phyloP scores from a whole-genome alignment of 2,329 filamentous ascomycete species.

The Coniochaeta sp. region DNA sequence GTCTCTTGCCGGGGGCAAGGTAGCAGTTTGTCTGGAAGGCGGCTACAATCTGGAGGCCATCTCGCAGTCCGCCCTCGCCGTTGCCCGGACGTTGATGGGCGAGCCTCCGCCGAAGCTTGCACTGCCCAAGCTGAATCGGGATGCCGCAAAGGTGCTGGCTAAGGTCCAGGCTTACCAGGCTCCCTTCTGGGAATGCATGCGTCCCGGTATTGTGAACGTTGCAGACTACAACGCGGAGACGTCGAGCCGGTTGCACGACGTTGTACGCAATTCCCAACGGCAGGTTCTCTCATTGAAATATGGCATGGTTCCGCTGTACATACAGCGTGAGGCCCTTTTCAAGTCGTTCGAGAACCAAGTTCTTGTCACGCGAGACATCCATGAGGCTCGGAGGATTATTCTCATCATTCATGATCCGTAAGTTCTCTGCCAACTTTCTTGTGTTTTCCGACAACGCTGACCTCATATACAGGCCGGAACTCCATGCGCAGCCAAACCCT shows the following conservation, averaged over 20 bases:
- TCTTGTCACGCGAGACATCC: slow-evolving; percentile 67
- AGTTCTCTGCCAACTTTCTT: slow-evolving; percentile 26
- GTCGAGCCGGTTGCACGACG: slow-evolving; percentile 64
- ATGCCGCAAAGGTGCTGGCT: slow-evolving; percentile 47
- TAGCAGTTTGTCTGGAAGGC: slow-evolving; percentile 89
- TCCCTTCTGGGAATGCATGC: slow-evolving; percentile 82
- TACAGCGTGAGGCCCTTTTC: slow-evolving; percentile 65
- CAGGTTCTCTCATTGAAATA: slow-evolving; percentile 63
- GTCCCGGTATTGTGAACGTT: slow-evolving; percentile 54
- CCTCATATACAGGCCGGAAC: slow-evolving; percentile 62
- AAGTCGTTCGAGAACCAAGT: slow-evolving; percentile 83
- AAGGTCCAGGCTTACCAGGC: slow-evolving; percentile 55
- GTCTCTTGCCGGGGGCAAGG: slow-evolving; percentile 81
- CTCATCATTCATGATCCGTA: slow-evolving; percentile 88
- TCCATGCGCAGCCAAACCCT: slow-evolving; percentile 59
- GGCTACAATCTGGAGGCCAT: slow-evolving; percentile 94
- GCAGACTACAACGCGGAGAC: slow-evolving; percentile 43
- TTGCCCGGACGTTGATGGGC: slow-evolving; percentile 89
- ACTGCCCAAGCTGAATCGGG: slow-evolving; percentile 48
- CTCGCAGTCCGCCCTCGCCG: slow-evolving; percentile 83
- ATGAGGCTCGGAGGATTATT: slow-evolving; percentile 59
- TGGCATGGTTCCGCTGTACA: slow-evolving; percentile 71
- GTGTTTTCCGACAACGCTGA: slow-evolving; percentile 45
- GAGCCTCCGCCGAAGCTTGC: slow-evolving; percentile 67
- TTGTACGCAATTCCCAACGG: slow-evolving; percentile 71